These are phyloP conservation scores for Aspergillus versicolor DNA, from an alignment of 2,329 filamentous ascomycete genomes.

Conservation along the genomic window DNA sequence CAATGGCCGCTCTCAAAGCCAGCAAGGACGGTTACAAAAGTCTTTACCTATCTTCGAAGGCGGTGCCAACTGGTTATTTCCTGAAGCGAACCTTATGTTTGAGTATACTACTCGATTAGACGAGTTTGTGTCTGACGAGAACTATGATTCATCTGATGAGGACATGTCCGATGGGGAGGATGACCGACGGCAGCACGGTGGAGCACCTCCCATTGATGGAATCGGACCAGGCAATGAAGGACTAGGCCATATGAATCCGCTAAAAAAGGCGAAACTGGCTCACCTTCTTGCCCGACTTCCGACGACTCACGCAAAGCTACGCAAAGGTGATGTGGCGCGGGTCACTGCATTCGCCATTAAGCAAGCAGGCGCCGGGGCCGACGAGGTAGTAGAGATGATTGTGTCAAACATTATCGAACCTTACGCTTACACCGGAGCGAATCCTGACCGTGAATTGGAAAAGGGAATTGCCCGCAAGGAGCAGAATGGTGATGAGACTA, in stretches of 20 bases:
- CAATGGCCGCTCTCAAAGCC: constrained; percentile 49
- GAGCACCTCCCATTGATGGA: constrained; percentile 43
- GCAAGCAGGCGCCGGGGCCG: constrained; percentile 78
- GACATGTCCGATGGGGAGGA: constrained; percentile 60
- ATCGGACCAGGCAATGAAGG: constrained; percentile 43
- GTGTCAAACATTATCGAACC: constrained; percentile 78
- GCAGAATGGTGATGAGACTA: constrained; percentile 29
- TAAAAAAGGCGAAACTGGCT: constrained; percentile 79
- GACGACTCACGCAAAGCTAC: constrained; percentile 68
- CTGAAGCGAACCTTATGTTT: constrained; percentile 70
- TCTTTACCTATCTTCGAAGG: constrained; percentile 68
- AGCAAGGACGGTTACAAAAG: constrained; percentile 50
- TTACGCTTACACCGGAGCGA: constrained; percentile 70
- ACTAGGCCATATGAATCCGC: constrained; percentile 71
- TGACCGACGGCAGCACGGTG: constrained; percentile 44
- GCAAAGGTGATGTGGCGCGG: constrained; percentile 81
- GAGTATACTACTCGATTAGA: constrained; percentile 76
- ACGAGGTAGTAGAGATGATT: constrained; percentile 89
- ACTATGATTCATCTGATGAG: constrained; percentile 84
- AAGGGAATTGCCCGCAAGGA: constrained; percentile 32
- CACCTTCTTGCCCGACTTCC: constrained; percentile 83
- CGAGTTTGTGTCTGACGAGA: constrained; percentile 78
- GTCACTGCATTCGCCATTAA: constrained; percentile 86
- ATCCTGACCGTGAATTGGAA: constrained; percentile 50
- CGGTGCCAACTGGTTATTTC: constrained; percentile 73